Percentiles rank a stretch among this genome's conserved stretches.
These are phyloP conservation scores for Tripterygium wilfordii DNA, from an alignment of 177 flowering plant genomes.

Conservation along the genomic window DNA sequence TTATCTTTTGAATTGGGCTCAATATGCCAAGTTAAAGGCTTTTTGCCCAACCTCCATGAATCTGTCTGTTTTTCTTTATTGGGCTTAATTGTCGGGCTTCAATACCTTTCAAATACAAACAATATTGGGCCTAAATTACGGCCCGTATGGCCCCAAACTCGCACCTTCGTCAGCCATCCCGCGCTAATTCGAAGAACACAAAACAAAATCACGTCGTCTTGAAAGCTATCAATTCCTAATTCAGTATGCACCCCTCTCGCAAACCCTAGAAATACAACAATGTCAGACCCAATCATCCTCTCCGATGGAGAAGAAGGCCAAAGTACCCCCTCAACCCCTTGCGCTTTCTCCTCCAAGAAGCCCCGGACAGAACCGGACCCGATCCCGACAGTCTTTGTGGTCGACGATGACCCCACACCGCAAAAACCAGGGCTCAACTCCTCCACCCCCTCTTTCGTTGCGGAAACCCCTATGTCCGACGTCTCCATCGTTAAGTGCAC, in stretches of 20 bases:
- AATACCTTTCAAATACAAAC: too few relatives aligned
- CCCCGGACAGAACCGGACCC: constrained; percentile 15
- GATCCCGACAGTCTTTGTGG: constrained; percentile 25
- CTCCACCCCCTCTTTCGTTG: constrained; percentile 31
- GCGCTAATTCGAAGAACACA: constrained; percentile 2
- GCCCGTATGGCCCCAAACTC: too few relatives aligned
- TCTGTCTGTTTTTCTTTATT: too few relatives aligned
- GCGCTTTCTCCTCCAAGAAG: constrained; percentile 26
- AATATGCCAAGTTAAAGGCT: too few relatives aligned
- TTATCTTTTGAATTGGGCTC: too few relatives aligned
- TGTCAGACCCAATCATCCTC: constrained; percentile 30
- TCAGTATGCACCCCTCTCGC: not conserved
- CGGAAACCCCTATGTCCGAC: constrained; percentile 47
- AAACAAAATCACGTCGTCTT: not conserved
- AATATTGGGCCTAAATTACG: too few relatives aligned
- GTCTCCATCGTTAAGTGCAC: constrained; percentile 34
- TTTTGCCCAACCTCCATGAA: too few relatives aligned
- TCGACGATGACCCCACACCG: constrained; percentile 73
- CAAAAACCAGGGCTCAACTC: constrained; percentile 19
- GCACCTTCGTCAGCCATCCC: too few relatives aligned
- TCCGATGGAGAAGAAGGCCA: constrained; percentile 38
- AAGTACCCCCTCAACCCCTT: constrained; percentile 15
- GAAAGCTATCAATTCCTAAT: not conserved
- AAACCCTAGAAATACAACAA: too few relatives aligned
- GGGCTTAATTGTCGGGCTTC: too few relatives aligned